Percentiles rank a stretch among this genome's conserved stretches.
These are phyloP conservation scores for Perkinsus chesapeaki DNA, from an alignment of 169 alveolate genomes.

Conservation along the genomic window DNA sequence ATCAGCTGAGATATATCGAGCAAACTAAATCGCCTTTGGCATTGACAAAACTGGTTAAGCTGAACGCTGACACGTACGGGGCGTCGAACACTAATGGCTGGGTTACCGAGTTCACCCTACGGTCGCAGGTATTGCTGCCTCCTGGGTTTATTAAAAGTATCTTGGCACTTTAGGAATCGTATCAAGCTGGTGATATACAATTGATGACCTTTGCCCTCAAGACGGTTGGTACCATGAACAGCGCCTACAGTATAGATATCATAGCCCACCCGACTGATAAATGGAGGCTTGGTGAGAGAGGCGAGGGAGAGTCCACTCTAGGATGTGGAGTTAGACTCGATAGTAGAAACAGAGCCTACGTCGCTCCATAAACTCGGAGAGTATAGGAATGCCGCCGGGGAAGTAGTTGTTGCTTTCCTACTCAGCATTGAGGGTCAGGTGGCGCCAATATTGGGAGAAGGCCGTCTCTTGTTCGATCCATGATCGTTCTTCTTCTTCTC, in stretches of 20 bases:
- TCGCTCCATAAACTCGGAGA: no score
- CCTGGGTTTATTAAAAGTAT: background rate
- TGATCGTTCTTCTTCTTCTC: no score
- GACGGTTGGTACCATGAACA: background rate
- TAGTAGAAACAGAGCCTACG: no score
- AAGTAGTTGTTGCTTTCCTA: no score
- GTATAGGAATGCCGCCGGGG: no score
- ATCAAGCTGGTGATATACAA: background rate
- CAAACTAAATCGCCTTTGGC: background rate
- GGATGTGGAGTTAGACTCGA: no score
- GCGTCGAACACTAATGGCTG: background rate
- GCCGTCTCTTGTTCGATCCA: no score
- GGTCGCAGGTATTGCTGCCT: background rate
- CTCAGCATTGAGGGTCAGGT: no score
- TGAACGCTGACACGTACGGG: background rate
- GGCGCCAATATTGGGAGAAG: no score
- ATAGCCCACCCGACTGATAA: background rate
- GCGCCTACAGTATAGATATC: background rate
- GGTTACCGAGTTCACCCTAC: background rate
- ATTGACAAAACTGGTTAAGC: background rate
- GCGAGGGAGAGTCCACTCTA: background rate
- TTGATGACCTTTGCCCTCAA: background rate
- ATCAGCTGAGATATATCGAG: background rate
- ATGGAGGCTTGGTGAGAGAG: background rate
- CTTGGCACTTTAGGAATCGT: background rate